Evolutionary conservation across 1,284 basidiomycete genomes (phyloP).

Genomic region (Apiotrichum gracile): DNA sequence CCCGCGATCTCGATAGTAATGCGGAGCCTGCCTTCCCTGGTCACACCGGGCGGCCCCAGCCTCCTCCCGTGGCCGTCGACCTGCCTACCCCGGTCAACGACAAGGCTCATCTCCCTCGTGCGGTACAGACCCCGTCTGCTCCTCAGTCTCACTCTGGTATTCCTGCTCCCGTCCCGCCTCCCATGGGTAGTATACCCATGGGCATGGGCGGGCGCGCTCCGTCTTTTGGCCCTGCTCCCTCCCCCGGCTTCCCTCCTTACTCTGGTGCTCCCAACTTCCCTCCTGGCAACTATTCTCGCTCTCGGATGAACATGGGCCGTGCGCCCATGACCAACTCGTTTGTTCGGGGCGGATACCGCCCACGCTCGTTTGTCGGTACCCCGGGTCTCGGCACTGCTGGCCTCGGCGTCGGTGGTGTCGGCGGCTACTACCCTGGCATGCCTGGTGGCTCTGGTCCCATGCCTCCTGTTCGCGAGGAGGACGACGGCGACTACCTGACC

Average conservation of each 20-base stretch:
- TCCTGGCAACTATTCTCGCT: background rate
- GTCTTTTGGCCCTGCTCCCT: background rate
- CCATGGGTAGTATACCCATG: too few species aligned
- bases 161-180: background rate
- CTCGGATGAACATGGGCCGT: background rate
- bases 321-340: background rate
- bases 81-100: constrained; percentile 41
- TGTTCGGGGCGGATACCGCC: background rate
- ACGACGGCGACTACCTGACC: background rate
- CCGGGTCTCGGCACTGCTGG: background rate
- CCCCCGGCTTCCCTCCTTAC: background rate
- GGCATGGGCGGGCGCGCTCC: too few species aligned
- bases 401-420: background rate
- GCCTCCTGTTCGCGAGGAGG: background rate
- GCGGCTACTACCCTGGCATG: background rate
- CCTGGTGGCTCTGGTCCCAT: background rate
- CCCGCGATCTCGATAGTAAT: background rate
- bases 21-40: background rate
- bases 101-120: background rate
- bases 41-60: constrained; percentile 13
- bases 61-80: constrained; percentile 33
- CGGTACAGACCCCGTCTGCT: background rate
- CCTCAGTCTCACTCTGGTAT: background rate
- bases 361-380: background rate
- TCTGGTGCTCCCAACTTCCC: background rate